phyloP scores from a whole-genome alignment of 2,329 filamentous ascomycete genomes.

The Parasarocladium wereldwijsianum region DNA sequence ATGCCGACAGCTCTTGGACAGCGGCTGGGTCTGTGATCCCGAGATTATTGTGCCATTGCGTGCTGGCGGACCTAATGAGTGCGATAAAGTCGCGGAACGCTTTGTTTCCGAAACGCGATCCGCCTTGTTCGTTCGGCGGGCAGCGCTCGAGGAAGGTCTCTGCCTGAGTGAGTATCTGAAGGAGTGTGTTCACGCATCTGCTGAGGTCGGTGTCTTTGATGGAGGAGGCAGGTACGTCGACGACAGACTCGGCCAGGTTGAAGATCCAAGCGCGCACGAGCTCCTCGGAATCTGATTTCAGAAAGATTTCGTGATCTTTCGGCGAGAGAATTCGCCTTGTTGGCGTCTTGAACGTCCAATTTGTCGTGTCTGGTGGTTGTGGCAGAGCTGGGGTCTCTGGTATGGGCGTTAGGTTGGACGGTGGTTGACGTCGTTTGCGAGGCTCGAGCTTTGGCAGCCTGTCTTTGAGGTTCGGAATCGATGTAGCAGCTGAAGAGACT shows the following conservation, averaged over 20 bases:
- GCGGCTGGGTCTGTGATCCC: constrained; percentile 36
- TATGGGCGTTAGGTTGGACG: constrained; percentile 44
- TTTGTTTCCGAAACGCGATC: constrained; percentile 89
- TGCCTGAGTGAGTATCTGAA: constrained; percentile 55
- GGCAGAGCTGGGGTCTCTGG: constrained; percentile 66
- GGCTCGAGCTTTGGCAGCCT: constrained; percentile 55
- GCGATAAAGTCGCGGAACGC: constrained; percentile 75
- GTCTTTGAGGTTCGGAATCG: constrained; percentile 26
- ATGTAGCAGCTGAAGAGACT: constrained; percentile 6
- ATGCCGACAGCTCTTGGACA: constrained; percentile 59
- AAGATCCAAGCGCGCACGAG: constrained; percentile 79
- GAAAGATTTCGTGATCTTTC: constrained; percentile 68
- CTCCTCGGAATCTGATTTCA: constrained; percentile 58
- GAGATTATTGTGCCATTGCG: constrained; percentile 49
- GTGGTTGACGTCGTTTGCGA: constrained; percentile 36
- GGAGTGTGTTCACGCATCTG: constrained; percentile 44
- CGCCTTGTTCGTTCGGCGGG: constrained; percentile 73
- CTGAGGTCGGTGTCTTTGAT: constrained; percentile 42
- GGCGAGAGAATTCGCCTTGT: constrained; percentile 67
- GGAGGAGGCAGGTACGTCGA: constrained; percentile 52
- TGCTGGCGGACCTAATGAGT: constrained; percentile 40
- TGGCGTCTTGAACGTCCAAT: constrained; percentile 50
- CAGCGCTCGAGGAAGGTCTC: constrained; percentile 51
- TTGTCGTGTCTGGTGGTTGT: constrained; percentile 42
- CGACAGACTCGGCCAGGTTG: constrained; percentile 66